Evolutionary conservation across 2,329 filamentous ascomycete genomes (phyloP).

Genomic region (Sporothrix variecibatus): DNA sequence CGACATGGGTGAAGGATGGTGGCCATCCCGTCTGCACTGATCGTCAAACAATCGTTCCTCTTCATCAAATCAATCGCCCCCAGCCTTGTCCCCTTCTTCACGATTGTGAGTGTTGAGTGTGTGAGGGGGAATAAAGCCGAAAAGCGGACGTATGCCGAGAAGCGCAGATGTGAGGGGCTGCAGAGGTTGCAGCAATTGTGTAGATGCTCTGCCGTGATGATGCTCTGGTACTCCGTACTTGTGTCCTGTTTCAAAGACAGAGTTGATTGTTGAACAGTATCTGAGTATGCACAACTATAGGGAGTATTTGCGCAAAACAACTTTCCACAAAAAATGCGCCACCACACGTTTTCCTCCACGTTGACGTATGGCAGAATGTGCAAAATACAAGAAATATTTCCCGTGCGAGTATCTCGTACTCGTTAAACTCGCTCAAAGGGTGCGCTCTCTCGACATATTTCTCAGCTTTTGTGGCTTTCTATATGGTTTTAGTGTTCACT

Average conservation of each 20-base stretch:
- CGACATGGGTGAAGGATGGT: not conserved
- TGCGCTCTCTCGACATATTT: not conserved
- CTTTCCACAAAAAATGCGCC: not conserved
- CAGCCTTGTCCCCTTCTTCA: not conserved
- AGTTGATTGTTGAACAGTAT: not conserved
- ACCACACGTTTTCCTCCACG: slow-evolving; percentile 5
- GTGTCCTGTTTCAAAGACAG: not conserved
- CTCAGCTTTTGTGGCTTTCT: not conserved
- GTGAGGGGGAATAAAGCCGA: not conserved
- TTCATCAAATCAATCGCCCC: not conserved
- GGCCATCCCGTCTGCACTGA: not conserved
- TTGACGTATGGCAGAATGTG: not conserved
- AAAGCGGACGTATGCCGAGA: not conserved
- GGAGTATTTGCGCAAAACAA: not conserved
- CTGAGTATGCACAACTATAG: not conserved
- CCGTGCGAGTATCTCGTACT: not conserved
- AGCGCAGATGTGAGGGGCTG: not conserved
- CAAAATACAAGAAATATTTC: not conserved
- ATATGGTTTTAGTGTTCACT: not conserved
- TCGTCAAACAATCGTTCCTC: not conserved
- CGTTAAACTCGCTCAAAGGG: not conserved
- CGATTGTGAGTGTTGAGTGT: not conserved
- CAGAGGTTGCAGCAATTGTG: not conserved
- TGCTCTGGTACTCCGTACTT: not conserved
- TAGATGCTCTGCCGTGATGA: not conserved